Conservation (phyloP, 805 yeast genomes). For the Candida glaebosa region DNA sequence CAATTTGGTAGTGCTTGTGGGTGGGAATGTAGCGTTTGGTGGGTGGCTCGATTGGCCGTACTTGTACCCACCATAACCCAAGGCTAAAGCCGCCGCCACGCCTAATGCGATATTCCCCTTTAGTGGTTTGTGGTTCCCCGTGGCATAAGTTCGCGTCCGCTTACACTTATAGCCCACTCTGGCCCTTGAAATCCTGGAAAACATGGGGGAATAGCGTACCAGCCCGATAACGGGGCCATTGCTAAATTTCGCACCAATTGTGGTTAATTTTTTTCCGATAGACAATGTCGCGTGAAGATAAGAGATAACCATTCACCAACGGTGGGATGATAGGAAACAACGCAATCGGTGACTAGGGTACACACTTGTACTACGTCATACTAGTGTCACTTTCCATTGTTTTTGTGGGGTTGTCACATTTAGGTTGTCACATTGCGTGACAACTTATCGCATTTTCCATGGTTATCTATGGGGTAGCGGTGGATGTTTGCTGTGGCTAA, state of each 20-base stretch:
- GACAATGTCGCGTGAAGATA: not conserved
- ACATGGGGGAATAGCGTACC: not conserved
- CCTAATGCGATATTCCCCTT: not conserved
- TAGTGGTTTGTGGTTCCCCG: not conserved
- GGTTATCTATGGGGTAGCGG: not conserved
- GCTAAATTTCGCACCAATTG: not conserved
- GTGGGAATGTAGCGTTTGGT: slow-evolving; percentile 17
- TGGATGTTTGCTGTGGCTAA: not conserved
- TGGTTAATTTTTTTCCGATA: not conserved
- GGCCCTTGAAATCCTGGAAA: not conserved
- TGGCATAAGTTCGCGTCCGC: not conserved
- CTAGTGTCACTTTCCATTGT: not conserved
- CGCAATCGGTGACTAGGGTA: no score
- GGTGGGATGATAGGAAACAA: no score
- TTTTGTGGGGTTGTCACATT: not conserved
- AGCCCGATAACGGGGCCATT: not conserved
- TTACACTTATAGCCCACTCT: not conserved
- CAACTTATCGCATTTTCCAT: not conserved
- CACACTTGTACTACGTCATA: no score
- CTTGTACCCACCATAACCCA: slow-evolving; percentile 8
- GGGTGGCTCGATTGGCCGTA: slow-evolving; percentile 12
- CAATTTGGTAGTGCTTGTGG: slow-evolving; percentile 34
- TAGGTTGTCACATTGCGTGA: no score
- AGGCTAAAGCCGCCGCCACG: not conserved
- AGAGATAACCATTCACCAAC: not conserved